These are phyloP conservation scores for Saccharomycopsis vini DNA, from an alignment of 805 yeast species.

Conservation along the genomic window DNA sequence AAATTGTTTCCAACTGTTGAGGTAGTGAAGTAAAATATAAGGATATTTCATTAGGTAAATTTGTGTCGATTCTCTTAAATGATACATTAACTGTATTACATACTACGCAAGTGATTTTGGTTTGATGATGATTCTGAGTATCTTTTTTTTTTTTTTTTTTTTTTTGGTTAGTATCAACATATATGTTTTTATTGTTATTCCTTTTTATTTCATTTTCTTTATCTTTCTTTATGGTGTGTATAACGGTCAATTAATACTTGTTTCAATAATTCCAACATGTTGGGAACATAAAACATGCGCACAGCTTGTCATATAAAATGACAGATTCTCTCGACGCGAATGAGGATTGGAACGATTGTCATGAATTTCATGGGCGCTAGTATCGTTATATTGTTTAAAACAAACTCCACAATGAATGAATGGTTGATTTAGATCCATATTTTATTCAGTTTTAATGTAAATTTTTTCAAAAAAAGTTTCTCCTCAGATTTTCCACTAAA, in stretches of 20 bases:
- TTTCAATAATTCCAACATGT: background rate
- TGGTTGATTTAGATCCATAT: slow-evolving; percentile 6
- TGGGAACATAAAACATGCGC: slow-evolving; percentile 5
- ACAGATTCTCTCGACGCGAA: background rate
- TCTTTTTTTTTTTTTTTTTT: too few relatives aligned
- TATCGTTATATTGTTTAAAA: background rate
- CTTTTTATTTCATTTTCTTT: too few relatives aligned
- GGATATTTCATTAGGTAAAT: slow-evolving; percentile 3
- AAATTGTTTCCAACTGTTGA: slow-evolving; percentile 6
- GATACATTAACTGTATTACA: slow-evolving; percentile 1
- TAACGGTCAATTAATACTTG: too few relatives aligned
- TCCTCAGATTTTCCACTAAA: too few relatives aligned
- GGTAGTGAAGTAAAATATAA: slow-evolving; percentile 1
- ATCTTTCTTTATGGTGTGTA: too few relatives aligned
- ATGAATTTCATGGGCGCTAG: background rate
- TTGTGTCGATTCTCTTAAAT: background rate
- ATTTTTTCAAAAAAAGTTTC: too few relatives aligned
- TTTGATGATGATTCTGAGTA: too few relatives aligned
- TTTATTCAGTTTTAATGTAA: background rate
- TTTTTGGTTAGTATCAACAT: too few relatives aligned
- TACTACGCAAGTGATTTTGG: slow-evolving; percentile 1
- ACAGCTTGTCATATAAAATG: slow-evolving; percentile 3
- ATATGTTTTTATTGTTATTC: too few relatives aligned
- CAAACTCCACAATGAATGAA: slow-evolving; percentile 10
- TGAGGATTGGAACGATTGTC: background rate